These are phyloP conservation scores for Grosmannia penicillata DNA, from an alignment of 2,329 filamentous ascomycete species.

Conservation along the genomic window DNA sequence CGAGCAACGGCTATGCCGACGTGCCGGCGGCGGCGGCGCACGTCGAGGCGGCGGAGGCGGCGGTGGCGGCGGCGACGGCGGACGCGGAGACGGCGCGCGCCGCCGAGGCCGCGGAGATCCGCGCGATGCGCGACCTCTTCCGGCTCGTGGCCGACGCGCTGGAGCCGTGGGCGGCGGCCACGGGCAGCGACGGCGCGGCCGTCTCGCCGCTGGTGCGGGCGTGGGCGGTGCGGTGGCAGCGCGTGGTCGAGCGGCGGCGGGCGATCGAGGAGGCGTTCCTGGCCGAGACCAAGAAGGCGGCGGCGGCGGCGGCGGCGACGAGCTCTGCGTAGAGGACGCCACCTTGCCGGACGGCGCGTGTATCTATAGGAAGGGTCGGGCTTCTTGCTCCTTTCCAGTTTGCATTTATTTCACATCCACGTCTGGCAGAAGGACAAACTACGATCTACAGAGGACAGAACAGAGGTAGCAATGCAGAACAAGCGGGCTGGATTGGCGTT, in stretches of 20 bases:
- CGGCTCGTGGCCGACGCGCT: conserved; percentile 66
- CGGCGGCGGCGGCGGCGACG: background rate
- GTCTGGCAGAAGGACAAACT: too few relatives aligned
- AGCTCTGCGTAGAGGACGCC: background rate
- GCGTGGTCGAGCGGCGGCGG: conserved; percentile 67
- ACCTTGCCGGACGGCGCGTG: too few relatives aligned
- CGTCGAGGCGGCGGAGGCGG: conserved; percentile 18
- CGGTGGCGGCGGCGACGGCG: conserved; percentile 7
- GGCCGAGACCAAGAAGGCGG: conserved; percentile 19
- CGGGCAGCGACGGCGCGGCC: conserved; percentile 36
- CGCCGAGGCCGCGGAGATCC: conserved; percentile 52
- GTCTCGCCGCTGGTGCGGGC: conserved; percentile 45
- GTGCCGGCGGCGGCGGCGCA: conserved; percentile 9
- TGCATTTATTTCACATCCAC: too few relatives aligned
- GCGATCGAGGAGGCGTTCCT: conserved; percentile 70
- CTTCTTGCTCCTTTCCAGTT: too few relatives aligned
- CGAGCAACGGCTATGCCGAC: conserved; percentile 7
- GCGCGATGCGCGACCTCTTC: conserved; percentile 68
- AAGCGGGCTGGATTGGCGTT: too few relatives aligned
- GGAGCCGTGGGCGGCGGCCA: conserved; percentile 46
- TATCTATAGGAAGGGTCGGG: too few relatives aligned
- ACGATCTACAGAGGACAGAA: too few relatives aligned
- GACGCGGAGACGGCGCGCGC: conserved; percentile 33
- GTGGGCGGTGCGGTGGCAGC: conserved; percentile 78
- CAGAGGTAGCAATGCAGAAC: too few relatives aligned